Conservation (phyloP, 129 eudicot genomes). For the Chrysanthemum makinoi region DNA sequence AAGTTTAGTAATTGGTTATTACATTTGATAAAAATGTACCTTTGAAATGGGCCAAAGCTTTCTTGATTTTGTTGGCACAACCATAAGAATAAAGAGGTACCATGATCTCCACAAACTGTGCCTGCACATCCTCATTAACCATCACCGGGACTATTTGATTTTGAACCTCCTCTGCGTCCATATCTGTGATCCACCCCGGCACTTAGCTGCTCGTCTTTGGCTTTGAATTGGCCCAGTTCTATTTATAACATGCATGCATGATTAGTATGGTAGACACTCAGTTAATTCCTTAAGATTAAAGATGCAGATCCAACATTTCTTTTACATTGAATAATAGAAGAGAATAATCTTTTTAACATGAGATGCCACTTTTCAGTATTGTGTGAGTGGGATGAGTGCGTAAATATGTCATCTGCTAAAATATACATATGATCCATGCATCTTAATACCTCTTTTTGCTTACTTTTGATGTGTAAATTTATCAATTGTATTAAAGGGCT, state of each 20-base stretch:
- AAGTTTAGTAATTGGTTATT: background rate
- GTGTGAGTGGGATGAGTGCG: conserved; percentile 13
- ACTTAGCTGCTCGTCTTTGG: background rate
- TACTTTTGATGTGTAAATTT: background rate
- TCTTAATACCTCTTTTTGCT: too few relatives aligned
- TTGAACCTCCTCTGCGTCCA: conserved; percentile 1
- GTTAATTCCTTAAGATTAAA: background rate
- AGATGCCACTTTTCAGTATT: background rate
- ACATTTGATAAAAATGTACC: conserved; percentile 35
- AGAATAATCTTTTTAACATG: background rate
- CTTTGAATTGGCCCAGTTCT: background rate
- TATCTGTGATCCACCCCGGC: background rate
- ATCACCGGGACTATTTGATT: conserved; percentile 23
- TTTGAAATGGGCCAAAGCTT: conserved; percentile 77
- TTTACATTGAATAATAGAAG: background rate
- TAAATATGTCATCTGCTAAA: background rate
- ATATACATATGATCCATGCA: background rate
- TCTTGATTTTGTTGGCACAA: conserved; percentile 76
- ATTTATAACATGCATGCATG: background rate
- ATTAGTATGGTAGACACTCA: background rate
- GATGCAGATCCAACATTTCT: background rate
- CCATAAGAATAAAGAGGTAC: conserved; percentile 95
- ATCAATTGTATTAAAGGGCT: too few relatives aligned
- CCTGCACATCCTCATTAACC: conserved; percentile 58
- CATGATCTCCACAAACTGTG: conserved; percentile 85